Evolutionary conservation across 2,329 filamentous ascomycete species (phyloP).

Genomic region (Hawksworthiomyces lignivorus): DNA sequence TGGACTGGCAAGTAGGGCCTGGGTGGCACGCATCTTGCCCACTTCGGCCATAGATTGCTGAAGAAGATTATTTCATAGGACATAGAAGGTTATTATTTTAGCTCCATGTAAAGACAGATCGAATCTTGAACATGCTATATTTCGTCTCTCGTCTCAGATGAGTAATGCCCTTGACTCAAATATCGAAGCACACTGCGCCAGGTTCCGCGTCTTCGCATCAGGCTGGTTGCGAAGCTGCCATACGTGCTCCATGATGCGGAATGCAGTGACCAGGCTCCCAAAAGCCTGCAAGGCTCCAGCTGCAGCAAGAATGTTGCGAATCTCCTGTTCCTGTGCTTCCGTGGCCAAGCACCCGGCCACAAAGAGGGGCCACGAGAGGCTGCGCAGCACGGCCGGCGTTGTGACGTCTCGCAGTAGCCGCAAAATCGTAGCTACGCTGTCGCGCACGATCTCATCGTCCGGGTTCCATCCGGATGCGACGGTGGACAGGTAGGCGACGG

Average conservation of each 20-base stretch:
- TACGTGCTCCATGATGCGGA: conserved; percentile 37
- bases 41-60: no score
- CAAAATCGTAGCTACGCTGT: conserved; percentile 14
- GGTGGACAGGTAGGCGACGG: no score
- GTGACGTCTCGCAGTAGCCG: conserved; percentile 17
- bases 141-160: no score
- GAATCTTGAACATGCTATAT: no score
- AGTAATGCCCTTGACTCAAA: no score
- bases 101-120: no score
- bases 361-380: conserved; percentile 28
- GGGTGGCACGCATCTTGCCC: no score
- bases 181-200: conserved; percentile 26
- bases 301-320: conserved; percentile 30
- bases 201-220: conserved; percentile 33
- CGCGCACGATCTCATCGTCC: conserved; percentile 5
- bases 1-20: not conserved
- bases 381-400: conserved; percentile 22
- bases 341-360: conserved; percentile 29
- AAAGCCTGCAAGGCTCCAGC: conserved; percentile 37
- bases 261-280: conserved; percentile 34
- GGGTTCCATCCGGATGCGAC: no score
- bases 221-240: conserved; percentile 32
- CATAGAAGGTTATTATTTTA: no score
- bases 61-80: no score
- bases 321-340: conserved; percentile 31